These are phyloP conservation scores for Cutaneotrichosporon dermatis DNA, from an alignment of 1,284 basidiomycete genomes.

Conservation along the genomic window DNA sequence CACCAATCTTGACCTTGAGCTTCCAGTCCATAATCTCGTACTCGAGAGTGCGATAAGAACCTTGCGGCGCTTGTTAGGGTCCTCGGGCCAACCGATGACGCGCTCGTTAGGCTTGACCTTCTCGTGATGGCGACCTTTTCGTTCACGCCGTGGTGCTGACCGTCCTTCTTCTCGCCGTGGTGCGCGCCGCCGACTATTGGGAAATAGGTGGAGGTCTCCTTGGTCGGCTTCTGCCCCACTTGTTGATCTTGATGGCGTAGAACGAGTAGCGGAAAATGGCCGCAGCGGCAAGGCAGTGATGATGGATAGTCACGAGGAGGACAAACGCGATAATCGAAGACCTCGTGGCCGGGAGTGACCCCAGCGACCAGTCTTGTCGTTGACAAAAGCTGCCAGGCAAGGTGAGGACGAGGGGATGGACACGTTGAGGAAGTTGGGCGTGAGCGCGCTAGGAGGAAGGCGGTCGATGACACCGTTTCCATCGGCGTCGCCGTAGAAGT, in stretches of 20 bases:
- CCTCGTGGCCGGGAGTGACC: conserved; percentile 72
- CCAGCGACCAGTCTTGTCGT: conserved; percentile 74
- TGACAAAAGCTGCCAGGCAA: conserved; percentile 75
- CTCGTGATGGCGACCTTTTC: conserved; percentile 51
- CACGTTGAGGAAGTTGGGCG: conserved; percentile 83
- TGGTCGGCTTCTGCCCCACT: conserved; percentile 69
- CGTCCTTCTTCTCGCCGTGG: conserved; percentile 38
- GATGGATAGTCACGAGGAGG: conserved; percentile 70
- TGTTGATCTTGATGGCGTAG: conserved; percentile 90
- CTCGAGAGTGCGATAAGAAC: conserved; percentile 83
- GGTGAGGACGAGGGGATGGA: conserved; percentile 58
- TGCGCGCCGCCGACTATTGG: conserved; percentile 60
- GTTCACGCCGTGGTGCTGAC: conserved; percentile 40
- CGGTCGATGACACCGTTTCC: conserved; percentile 81
- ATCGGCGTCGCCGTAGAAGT: conserved; percentile 83
- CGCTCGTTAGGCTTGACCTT: conserved; percentile 57
- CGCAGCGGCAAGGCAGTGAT: conserved; percentile 78
- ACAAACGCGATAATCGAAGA: conserved; percentile 80
- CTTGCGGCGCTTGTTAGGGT: conserved; percentile 78
- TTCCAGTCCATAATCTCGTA: conserved; percentile 96
- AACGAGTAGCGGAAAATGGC: conserved; percentile 88
- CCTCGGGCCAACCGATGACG: conserved; percentile 87
- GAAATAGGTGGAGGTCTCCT: conserved; percentile 48
- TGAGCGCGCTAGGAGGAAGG: conserved; percentile 72
- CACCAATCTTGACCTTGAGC: conserved; percentile 92